These are phyloP conservation scores for Macrophomina pseudophaseolina DNA, from an alignment of 2,329 filamentous ascomycete genomes.

Conservation along the genomic window DNA sequence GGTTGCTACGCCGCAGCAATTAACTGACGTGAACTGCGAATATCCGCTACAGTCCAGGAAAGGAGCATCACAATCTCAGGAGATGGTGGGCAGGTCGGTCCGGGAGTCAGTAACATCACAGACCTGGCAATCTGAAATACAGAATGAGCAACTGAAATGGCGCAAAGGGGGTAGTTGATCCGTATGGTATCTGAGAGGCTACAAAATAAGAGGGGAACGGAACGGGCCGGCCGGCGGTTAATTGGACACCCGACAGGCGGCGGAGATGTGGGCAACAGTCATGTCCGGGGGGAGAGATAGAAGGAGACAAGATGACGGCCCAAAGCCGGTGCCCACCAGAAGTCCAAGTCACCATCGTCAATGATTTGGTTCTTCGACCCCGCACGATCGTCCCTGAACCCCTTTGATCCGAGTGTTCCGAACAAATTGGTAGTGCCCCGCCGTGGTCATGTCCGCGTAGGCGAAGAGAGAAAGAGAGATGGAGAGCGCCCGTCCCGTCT, in stretches of 20 bases:
- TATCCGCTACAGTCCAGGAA: not conserved
- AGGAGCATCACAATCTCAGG: constrained; percentile 11
- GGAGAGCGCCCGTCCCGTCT: not conserved
- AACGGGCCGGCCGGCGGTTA: constrained; percentile 7
- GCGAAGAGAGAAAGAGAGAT: not conserved
- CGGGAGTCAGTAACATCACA: not conserved
- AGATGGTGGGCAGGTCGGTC: no score
- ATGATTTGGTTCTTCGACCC: not conserved
- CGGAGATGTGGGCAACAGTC: not conserved
- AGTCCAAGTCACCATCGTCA: not conserved
- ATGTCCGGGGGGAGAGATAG: not conserved
- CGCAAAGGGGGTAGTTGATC: not conserved
- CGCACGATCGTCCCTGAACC: not conserved
- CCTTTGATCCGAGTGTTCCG: not conserved
- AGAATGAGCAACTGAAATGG: not conserved
- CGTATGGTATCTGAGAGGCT: constrained; percentile 3
- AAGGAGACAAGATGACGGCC: not conserved
- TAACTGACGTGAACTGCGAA: not conserved
- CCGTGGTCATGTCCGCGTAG: not conserved
- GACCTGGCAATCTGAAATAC: not conserved
- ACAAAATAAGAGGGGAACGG: not conserved
- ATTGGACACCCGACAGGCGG: not conserved
- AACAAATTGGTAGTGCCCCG: not conserved
- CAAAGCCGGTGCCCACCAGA: no score
- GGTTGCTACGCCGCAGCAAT: not conserved